Base-by-base conservation (phyloP, 208 protist species). In the Trypanosoma conorhini region DNA sequence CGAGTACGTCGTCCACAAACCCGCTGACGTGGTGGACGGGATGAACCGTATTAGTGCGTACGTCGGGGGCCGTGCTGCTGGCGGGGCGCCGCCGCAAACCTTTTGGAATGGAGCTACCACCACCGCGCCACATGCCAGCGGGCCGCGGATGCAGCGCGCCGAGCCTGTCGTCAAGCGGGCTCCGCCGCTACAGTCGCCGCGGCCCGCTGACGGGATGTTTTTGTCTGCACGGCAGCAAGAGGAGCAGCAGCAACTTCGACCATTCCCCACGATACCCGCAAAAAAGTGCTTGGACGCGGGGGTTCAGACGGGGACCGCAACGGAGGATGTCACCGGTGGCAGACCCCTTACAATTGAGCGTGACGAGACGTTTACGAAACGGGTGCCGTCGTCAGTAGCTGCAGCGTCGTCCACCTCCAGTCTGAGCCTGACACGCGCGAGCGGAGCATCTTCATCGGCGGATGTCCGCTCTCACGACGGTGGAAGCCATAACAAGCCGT, bases 21-120 rank as follows among this genome's bases (percentile, higher is more conserved):
- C 59, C 21, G 62, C 38, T 9, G 69, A 75, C 13, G 56, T 72
- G 21, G 52, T 52, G 31, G 33, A 46, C 63, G 81, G 74, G 24
- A 68, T 80, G 67, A 77, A 82, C 65, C 73, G 81, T 38, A 67
- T 80, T 62, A 79, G 80, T 70, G 70, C 65, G 35, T 82, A 76
- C 62, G 58, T 42, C 33, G 33, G 22, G 21, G 62, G 44, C 5
- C 46, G 52, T 55, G 56, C 24, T 30, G 48, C 60, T 46, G 55
- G 40, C 22, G 30, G 42, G 33, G 50, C 56, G 22, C 55, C 31
- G 26, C 50, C 26, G 8, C 1, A 40, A 13, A 24, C 12, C 9
- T 7, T 15, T 17, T 52, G 8, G 35, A 17, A 31, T 54, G 57
- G 55, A 24, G 44, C 62, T 51, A 44, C 13, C 40, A 26, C 15